phyloP scores from a whole-genome alignment of 805 yeast species.

The Cyberlindnera saturnus region DNA sequence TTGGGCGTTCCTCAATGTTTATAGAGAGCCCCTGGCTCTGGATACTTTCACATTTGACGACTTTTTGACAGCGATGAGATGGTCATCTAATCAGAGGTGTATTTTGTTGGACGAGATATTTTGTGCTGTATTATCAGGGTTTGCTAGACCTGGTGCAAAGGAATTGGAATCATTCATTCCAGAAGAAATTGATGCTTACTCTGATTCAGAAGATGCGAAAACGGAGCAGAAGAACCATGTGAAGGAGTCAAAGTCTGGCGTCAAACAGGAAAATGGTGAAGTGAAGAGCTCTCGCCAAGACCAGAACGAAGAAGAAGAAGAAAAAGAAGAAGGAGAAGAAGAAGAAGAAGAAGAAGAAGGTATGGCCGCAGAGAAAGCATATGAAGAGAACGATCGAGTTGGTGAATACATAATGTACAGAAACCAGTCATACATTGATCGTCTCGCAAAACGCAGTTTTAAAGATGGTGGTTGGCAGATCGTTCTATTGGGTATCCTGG shows the following conservation, averaged over 20 bases:
- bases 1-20: conserved; percentile 74
- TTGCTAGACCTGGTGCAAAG: conserved; percentile 41
- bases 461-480: conserved; percentile 85
- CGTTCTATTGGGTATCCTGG: conserved; percentile 66
- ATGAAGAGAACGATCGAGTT: conserved; percentile 21
- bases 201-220: conserved; percentile 12
- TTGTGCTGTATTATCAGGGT: conserved; percentile 54
- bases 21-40: conserved; percentile 54
- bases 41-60: conserved; percentile 80
- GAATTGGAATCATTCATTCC: conserved; percentile 26
- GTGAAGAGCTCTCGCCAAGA: conserved; percentile 3
- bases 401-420: conserved; percentile 45
- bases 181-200: conserved; percentile 18
- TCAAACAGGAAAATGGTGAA: conserved; percentile 1
- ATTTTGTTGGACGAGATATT: conserved; percentile 58
- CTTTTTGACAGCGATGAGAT: conserved; percentile 42
- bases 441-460: conserved; percentile 67
- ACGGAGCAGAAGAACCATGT: background rate
- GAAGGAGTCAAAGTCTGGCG: background rate
- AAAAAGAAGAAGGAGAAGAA: conserved; percentile 15
- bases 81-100: conserved; percentile 43
- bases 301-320: conserved; percentile 11
- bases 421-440: conserved; percentile 68
- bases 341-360: conserved; percentile 17
- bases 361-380: conserved; percentile 3